phyloP scores from a whole-genome alignment of 805 yeast genomes.

The Teunomyces panamensis region DNA sequence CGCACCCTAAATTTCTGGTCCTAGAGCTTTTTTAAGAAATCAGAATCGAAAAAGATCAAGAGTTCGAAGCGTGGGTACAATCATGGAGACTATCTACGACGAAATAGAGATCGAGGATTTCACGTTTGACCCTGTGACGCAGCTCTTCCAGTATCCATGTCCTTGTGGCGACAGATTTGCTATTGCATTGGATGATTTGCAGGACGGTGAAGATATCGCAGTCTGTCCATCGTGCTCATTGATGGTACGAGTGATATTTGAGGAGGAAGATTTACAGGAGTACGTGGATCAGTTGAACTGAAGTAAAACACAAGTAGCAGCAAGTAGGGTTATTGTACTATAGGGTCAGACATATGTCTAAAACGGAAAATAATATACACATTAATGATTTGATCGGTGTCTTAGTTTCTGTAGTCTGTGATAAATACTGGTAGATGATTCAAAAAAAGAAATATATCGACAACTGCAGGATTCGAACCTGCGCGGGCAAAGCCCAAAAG shows the following conservation, averaged over 20 bases:
- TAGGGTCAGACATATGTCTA: not conserved
- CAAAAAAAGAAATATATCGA: slow-evolving; percentile 41
- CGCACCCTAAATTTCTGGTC: not conserved
- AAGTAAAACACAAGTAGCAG: not conserved
- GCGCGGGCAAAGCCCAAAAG: slow-evolving; percentile 38
- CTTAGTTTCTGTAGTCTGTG: not conserved
- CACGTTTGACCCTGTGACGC: slow-evolving; percentile 80
- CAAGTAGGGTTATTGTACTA: not conserved
- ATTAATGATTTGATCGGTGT: not conserved
- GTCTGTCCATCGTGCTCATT: slow-evolving; percentile 95
- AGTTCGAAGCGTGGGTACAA: not conserved
- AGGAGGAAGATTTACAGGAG: slow-evolving; percentile 54
- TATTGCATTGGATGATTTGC: slow-evolving; percentile 76
- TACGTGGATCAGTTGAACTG: slow-evolving; percentile 17
- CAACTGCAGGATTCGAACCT: slow-evolving; percentile 71
- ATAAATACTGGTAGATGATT: not conserved
- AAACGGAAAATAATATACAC: not conserved
- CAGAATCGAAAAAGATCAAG: not conserved
- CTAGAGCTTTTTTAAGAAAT: not conserved
- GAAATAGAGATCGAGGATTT: slow-evolving; percentile 97
- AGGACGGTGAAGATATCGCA: slow-evolving; percentile 90
- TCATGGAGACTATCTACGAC: slow-evolving; percentile 72
- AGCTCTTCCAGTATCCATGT: slow-evolving; percentile 89
- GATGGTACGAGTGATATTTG: slow-evolving; percentile 90
- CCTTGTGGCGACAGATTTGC: slow-evolving; percentile 98